phyloP scores from a whole-genome alignment of 495 filamentous ascomycete species.

The Rostrohypoxylon terebratum region DNA sequence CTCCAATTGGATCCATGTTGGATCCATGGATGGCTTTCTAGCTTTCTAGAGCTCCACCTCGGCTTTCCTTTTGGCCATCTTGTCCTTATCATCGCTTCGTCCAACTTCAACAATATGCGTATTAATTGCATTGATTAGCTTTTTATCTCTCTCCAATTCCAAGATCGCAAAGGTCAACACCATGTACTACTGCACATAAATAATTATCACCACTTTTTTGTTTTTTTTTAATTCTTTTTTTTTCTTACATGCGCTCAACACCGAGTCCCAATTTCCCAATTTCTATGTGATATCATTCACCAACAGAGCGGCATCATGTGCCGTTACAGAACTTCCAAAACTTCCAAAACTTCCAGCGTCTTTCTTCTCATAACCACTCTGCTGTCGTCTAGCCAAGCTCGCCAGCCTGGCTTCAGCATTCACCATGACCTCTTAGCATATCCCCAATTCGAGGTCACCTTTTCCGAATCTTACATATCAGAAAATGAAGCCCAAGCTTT shows the following conservation, averaged over 20 bases:
- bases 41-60: no score
- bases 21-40: no score
- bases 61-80: conserved; percentile 22
- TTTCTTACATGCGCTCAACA: background rate
- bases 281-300: conserved; percentile 51
- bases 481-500: conserved; percentile 74
- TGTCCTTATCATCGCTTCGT: conserved; percentile 2
- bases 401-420: conserved; percentile 67
- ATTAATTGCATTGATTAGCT: no score
- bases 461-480: conserved; percentile 78
- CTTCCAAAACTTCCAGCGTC: conserved; percentile 17
- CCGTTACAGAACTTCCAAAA: conserved; percentile 55
- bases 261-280: background rate
- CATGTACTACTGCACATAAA: background rate
- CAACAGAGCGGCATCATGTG: conserved; percentile 62
- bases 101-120: background rate
- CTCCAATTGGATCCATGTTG: no score
- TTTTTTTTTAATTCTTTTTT: no score
- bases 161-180: background rate
- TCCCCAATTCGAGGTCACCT: conserved; percentile 90
- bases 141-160: background rate
- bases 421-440: conserved; percentile 92
- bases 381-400: conserved; percentile 56
- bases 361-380: conserved; percentile 54
- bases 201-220: background rate